A percentile compares a stretch with the other conserved stretches of the same genome.
These are phyloP conservation scores for Sporobolomyces pararoseus DNA, from an alignment of 768 basidiomycete species.

Conservation along the genomic window DNA sequence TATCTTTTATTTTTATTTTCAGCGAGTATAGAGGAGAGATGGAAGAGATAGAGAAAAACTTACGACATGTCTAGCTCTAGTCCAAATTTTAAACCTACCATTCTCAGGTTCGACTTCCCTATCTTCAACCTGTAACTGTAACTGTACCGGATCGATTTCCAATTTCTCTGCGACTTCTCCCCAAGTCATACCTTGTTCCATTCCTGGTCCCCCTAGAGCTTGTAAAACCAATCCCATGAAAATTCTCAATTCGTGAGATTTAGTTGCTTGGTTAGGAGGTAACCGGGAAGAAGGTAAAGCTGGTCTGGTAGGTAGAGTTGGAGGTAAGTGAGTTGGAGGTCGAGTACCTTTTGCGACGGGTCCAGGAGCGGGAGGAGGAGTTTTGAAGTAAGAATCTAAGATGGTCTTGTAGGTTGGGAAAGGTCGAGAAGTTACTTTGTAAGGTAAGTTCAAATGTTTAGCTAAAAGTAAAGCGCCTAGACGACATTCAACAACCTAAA, in stretches of 20 bases:
- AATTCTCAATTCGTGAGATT: conserved; percentile 63
- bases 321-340: conserved; percentile 26
- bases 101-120: conserved; percentile 57
- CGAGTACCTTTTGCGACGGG: conserved; percentile 21
- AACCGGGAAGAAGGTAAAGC: conserved; percentile 16
- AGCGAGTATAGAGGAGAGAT: not conserved
- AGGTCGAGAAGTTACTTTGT: conserved; percentile 1
- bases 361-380: conserved; percentile 18
- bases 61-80: conserved; percentile 70
- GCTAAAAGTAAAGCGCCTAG: conserved; percentile 72
- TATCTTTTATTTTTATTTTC: no score
- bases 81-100: conserved; percentile 67
- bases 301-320: conserved; percentile 34
- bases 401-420: conserved; percentile 39
- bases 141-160: conserved; percentile 54
- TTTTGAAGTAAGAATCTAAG: conserved; percentile 40
- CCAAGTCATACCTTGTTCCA: conserved; percentile 52
- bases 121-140: conserved; percentile 51
- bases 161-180: conserved; percentile 53
- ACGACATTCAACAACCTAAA: conserved; percentile 86
- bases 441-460: conserved; percentile 53
- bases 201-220: conserved; percentile 49
- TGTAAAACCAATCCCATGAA: conserved; percentile 61
- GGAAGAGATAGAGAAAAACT: not conserved
- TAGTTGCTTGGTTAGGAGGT: conserved; percentile 51